These are phyloP conservation scores for Penicillium sp. DNA, from an alignment of 2,329 filamentous ascomycete species.

Conservation along the genomic window DNA sequence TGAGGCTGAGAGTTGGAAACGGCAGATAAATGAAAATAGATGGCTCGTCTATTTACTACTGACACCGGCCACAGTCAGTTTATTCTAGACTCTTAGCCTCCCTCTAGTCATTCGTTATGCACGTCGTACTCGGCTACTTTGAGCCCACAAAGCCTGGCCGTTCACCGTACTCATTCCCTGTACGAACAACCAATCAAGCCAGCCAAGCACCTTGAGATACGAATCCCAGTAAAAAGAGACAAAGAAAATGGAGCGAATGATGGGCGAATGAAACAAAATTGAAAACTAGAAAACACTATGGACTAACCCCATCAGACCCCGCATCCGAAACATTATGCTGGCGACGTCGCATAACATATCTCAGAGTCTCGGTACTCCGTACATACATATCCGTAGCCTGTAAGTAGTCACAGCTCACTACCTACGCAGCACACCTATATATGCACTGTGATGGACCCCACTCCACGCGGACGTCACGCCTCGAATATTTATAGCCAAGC, in stretches of 20 bases:
- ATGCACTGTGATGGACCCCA: not conserved
- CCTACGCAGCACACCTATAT: too few species aligned
- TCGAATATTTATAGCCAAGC: not conserved
- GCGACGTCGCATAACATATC: too few species aligned
- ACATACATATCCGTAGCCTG: not conserved
- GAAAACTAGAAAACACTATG: too few species aligned
- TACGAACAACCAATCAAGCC: too few species aligned
- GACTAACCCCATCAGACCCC: not conserved
- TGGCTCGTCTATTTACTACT: not conserved
- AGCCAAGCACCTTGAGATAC: too few species aligned
- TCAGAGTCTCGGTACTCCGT: too few species aligned
- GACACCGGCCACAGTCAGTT: not conserved
- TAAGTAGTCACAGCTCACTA: not conserved
- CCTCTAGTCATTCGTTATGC: not conserved
- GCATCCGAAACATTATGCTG: constrained; percentile 1
- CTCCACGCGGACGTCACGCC: not conserved
- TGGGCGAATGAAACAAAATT: too few species aligned
- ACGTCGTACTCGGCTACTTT: not conserved
- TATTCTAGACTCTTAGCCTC: not conserved
- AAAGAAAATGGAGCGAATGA: too few species aligned
- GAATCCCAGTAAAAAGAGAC: too few species aligned
- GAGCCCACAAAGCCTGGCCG: too few species aligned
- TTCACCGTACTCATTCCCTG: too few species aligned
- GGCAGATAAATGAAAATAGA: not conserved
- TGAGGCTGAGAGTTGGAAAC: not conserved